Evolutionary conservation across 805 yeast genomes (phyloP).

Genomic region (Hanseniaspora meyeri): DNA sequence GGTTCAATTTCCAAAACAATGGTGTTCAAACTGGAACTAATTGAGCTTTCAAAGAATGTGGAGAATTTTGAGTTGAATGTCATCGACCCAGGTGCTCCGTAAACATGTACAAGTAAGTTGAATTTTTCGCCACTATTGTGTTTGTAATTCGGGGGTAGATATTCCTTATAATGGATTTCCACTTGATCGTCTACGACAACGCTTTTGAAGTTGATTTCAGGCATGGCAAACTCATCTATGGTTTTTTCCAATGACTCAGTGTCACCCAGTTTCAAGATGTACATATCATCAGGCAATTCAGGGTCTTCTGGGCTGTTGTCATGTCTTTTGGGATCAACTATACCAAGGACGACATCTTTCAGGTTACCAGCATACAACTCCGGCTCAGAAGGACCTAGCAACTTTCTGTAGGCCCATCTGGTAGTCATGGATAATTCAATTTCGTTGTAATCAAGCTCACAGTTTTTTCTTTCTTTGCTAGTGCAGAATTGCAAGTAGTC

Average conservation of each 20-base stretch:
- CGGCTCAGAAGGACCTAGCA: slow-evolving; percentile 22
- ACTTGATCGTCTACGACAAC: slow-evolving; percentile 18
- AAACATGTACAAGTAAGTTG: slow-evolving; percentile 50
- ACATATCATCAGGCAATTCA: slow-evolving; percentile 8
- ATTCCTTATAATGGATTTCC: slow-evolving; percentile 44
- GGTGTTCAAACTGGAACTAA: slow-evolving; percentile 45
- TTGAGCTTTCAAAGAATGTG: slow-evolving; percentile 47
- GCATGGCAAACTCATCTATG: slow-evolving; percentile 34
- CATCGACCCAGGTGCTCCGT: slow-evolving; percentile 76
- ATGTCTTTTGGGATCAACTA: slow-evolving; percentile 10
- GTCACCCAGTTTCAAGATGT: slow-evolving; percentile 15
- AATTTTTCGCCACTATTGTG: slow-evolving; percentile 41
- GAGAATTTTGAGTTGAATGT: slow-evolving; percentile 37
- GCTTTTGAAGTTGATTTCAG: slow-evolving; percentile 32
- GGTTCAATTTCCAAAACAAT: slow-evolving; percentile 63
- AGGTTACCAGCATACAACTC: slow-evolving; percentile 22
- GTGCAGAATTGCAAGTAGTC: slow-evolving; percentile 9
- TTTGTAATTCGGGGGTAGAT: slow-evolving; percentile 38
- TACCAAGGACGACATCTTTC: slow-evolving; percentile 2
- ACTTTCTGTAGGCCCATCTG: slow-evolving; percentile 29
- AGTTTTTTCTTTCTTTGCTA: slow-evolving; percentile 19
- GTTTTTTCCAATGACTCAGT: slow-evolving; percentile 15
- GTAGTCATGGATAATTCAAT: slow-evolving; percentile 47
- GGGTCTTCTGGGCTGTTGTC: neutral
- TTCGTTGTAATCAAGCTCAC: slow-evolving; percentile 28